Evolutionary conservation across 2,329 filamentous ascomycete species (phyloP).

Genomic region (Penicillium palitans): DNA sequence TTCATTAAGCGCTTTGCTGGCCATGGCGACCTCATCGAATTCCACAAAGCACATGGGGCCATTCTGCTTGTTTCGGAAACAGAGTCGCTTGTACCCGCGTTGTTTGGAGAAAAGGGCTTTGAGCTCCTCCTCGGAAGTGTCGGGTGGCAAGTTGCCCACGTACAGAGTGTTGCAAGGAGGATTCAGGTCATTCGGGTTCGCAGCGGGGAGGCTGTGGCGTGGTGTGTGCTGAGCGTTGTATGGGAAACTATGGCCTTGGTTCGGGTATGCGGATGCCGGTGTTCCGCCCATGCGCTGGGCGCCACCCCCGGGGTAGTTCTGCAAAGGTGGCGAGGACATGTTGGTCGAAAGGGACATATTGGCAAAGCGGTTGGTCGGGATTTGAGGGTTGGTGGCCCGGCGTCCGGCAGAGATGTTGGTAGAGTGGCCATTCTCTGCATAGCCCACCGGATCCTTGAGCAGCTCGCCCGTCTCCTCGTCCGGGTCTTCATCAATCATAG

Average conservation of each 20-base stretch:
- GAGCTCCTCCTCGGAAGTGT: slow-evolving; percentile 92
- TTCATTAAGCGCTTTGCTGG: slow-evolving; percentile 86
- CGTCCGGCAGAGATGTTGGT: slow-evolving; percentile 50
- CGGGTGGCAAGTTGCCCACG: slow-evolving; percentile 90
- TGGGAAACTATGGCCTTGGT: slow-evolving; percentile 55
- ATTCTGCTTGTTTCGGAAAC: slow-evolving; percentile 91
- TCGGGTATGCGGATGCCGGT: slow-evolving; percentile 58
- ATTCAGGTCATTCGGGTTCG: slow-evolving; percentile 93
- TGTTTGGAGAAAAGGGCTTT: slow-evolving; percentile 92
- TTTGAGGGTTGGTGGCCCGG: slow-evolving; percentile 69
- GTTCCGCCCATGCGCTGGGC: slow-evolving; percentile 49
- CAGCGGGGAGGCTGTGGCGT: slow-evolving; percentile 74
- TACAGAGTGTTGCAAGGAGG: slow-evolving; percentile 97
- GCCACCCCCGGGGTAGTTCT: slow-evolving; percentile 54
- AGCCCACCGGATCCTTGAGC: slow-evolving; percentile 63
- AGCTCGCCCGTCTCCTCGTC: slow-evolving; percentile 65
- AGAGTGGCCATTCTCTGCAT: slow-evolving; percentile 67
- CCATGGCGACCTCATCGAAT: slow-evolving; percentile 89
- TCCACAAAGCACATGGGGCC: slow-evolving; percentile 99
- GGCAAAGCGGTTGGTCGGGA: slow-evolving; percentile 68
- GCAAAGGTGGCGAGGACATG: slow-evolving; percentile 57
- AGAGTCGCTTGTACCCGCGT: slow-evolving; percentile 91
- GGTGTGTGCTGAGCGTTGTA: slow-evolving; percentile 59
- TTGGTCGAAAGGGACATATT: slow-evolving; percentile 72
- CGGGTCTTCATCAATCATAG: slow-evolving; percentile 63